Evolutionary conservation across 202 grass and related monocot species (phyloP), one percentile per base, ranked within the genome.

Genomic region (Panicum virgatum): DNA sequence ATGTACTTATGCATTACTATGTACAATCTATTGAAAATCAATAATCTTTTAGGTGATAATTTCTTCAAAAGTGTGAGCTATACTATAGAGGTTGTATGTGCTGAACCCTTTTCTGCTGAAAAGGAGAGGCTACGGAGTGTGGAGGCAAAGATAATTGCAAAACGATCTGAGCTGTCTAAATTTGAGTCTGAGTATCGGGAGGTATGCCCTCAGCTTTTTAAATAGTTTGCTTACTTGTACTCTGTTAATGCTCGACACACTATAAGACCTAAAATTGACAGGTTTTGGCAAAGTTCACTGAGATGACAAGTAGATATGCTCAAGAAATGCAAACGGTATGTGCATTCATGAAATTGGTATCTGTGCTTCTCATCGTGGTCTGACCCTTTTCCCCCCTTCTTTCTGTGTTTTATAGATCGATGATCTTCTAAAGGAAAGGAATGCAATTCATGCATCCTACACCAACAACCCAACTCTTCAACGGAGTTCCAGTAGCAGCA

Each of bases 21-120:
- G 60, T 68, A 56, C 6, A 76, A 60, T 82, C 27, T 27, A 29
- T 51, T 70, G 66, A 72, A 75, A 77, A 22, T n/a, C 6, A 53
- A 45, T 78, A 23, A 37, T 32, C 73, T 48, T 89, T 62, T 81
- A 99, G 96, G 96, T 32, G 96, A 99, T 60, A 99, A 96, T 87
- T 99, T 99, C 91, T 99, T 99, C 75, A 99, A 90, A 90, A 99
- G 91, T 83, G 90, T 69, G 51, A 96, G 78, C 69, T 99, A 99
- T 87, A 96, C 85, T 43, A 78, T 99, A 84, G 96, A 99, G 73
- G 83, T 99, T 57, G 82, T 99, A 73, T 96, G 87, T 62, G 90
- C 90, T 20, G 87, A 96, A 88, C 85, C 91, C 12, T 99, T 99
- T 76, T 67, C 86, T 9, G 57, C 66, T 59, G 90, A 99, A 86